These are phyloP conservation scores for Chlamydomonas sphaeroides DNA, from an alignment of 139 green algal species.

Conservation along the genomic window DNA sequence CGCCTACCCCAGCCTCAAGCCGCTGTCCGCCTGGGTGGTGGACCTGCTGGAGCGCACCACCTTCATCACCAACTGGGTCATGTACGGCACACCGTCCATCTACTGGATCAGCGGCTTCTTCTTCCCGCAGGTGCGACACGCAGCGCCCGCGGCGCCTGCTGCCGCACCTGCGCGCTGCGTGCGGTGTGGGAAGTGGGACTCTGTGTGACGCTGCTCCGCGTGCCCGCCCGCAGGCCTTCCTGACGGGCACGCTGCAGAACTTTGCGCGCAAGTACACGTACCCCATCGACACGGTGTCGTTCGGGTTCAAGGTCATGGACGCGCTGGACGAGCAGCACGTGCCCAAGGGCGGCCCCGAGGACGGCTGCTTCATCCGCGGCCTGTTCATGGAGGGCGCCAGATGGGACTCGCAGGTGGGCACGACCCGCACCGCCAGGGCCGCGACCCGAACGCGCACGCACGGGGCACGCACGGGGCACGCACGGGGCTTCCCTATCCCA, in stretches of 20 bases:
- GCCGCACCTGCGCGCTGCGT: too few relatives aligned
- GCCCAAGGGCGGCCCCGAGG: slow-evolving; percentile 53
- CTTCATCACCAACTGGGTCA: slow-evolving; percentile 81
- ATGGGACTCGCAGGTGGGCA: slow-evolving; percentile 53
- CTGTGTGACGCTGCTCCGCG: too few relatives aligned
- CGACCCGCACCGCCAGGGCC: too few relatives aligned
- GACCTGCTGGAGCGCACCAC: slow-evolving; percentile 79
- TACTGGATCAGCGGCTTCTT: slow-evolving; percentile 93
- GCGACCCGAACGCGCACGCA: too few relatives aligned
- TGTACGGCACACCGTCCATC: slow-evolving; percentile 63
- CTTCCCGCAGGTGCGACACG: slow-evolving; percentile 91
- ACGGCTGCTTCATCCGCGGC: slow-evolving; percentile 86
- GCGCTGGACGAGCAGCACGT: slow-evolving; percentile 35
- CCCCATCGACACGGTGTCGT: slow-evolving; percentile 87
- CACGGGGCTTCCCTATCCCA: too few relatives aligned
- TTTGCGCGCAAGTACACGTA: slow-evolving; percentile 79
- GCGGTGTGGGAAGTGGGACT: too few relatives aligned
- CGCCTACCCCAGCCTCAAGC: slow-evolving; percentile 89
- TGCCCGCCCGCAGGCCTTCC: slow-evolving; percentile 89
- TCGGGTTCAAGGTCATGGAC: slow-evolving; percentile 79
- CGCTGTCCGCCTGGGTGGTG: slow-evolving; percentile 77
- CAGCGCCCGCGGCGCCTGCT: too few relatives aligned
- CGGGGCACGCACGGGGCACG: too few relatives aligned
- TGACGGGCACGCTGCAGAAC: slow-evolving; percentile 91
- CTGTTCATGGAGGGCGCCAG: slow-evolving; percentile 87